Base-by-base conservation (phyloP, 129 eudicot genomes). In the Ambrosia trifida region DNA sequence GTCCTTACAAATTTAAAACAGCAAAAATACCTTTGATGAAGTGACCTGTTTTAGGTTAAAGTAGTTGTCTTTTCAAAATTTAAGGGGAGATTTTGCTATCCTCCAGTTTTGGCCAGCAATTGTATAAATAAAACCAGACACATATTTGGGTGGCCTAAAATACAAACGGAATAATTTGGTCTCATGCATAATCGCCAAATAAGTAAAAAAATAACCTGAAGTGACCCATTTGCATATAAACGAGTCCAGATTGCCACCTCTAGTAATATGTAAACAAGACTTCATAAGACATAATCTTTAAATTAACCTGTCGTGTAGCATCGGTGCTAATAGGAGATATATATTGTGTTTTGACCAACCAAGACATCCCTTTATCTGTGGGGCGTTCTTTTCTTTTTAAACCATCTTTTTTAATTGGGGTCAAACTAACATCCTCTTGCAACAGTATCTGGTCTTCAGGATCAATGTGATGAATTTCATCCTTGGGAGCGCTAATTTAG, bases 301-400 rank as follows among this genome's bases (percentile, higher is more conserved):
- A 36, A 11, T 13, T 43, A 36, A 93, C 98, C 98, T 89, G 95
- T 82, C 88, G 83, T 71, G 95, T 59, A 41, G 96, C 84, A 11
- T 93, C 96, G 52, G 79, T 83, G 83, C 90, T 93, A 45, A 93
- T 78, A 62, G 98, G 96, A 76, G 98, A 93, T 28, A 93, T 89
- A 53, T 93, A 93, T 74, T 93, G 96, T 16, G 98, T 93, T 74
- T 93, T 93, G 68, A 93, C 98, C 36, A 93, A 87, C 98, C 98
- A 93, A 80, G 98, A 83, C 66, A 93, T 76, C 63, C 98, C 98
- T 85, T 89, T 74, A 79, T 93, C 98, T 30, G 88, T 87, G 20
- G 98, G 98, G 28, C 98, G 85, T 13, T 87, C 98, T 75, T 93
- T 93, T 76, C 81, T 85, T 62, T 80, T 93, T 36, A 93, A 64